Base-by-base conservation (phyloP, 352 stramenopile genomes). In the Globisporangium megalacanthum region DNA sequence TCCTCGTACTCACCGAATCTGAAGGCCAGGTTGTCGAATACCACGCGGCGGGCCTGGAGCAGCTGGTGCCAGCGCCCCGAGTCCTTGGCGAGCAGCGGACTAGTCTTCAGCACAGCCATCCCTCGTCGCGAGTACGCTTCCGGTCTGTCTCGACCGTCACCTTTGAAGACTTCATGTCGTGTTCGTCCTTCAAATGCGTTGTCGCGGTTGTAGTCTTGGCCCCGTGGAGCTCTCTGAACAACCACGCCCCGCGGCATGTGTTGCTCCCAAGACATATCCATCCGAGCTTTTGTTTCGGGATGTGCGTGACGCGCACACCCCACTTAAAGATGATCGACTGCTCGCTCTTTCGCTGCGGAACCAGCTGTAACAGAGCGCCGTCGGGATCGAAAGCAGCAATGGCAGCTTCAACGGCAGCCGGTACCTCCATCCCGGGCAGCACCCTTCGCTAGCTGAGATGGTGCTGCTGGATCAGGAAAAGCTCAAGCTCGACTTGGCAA, bases 1-100 rank as follows among this genome's bases (percentile, higher is more conserved):
- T 54, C 33, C 3, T 54, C 7, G 33, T 46, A 54, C 49, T 54
- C 49, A 6, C 49, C 49, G 6, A 19, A 31, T 6, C 49, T 31
- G 33, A 54, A 54, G 4, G 49, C 33, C 25, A 54, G 11, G 0
- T 19, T 54, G 31, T 42, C 42, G 49, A 25, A 25, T 6, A 46
- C 33, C 4, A 54, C 20, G 4, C 17, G 17, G 6, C 49, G 17
- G 9, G 33, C 13, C n/a, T 45, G 4, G 3, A 54, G 17, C 3
- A 54, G 49, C 17, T 29, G 2, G 7, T 35, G 8, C 15, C 42
- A 33, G 13, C 33, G 33, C 10, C 31, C 31, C 13, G 49, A 17
- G 31, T 54, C 6, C 15, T 54, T n/a, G 7, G 8, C 8, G 31
- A 29, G 29, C 29, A 54, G n/a, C 6, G 4, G 15, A 33, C 33